Conservation (phyloP, 495 filamentous ascomycete species). For the Xylaria cubensis region DNA sequence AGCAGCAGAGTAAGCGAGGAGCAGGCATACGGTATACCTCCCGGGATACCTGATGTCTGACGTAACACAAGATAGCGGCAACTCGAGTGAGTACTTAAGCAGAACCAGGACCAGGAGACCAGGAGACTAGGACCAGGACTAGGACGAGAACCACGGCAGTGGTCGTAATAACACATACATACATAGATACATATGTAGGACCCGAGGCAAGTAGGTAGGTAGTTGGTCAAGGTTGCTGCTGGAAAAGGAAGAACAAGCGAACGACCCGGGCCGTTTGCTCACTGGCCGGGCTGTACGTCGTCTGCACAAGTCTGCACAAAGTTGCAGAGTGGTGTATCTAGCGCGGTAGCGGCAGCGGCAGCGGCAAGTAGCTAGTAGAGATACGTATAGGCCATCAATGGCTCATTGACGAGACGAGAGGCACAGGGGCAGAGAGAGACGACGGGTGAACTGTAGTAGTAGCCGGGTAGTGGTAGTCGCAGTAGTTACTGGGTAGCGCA, state of each 20-base stretch:
- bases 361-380: not conserved
- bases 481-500: not conserved
- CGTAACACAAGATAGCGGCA: conserved; percentile 26
- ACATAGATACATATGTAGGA: not conserved
- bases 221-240: not conserved
- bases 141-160: not conserved
- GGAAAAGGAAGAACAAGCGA: conserved; percentile 16
- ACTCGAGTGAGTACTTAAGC: conserved; percentile 6
- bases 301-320: too few species aligned
- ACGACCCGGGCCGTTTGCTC: conserved; percentile 5
- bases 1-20: conserved; percentile 17
- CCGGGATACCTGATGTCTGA: conserved; percentile 12
- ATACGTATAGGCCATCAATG: not conserved
- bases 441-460: not conserved
- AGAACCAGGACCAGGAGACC: not conserved
- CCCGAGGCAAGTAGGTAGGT: not conserved
- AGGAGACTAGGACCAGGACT: not conserved
- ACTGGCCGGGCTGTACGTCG: not conserved
- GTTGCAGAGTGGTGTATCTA: not conserved
- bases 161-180: conserved; percentile 10
- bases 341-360: not conserved
- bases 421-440: too few species aligned
- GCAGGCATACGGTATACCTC: conserved; percentile 8
- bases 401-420: not conserved
- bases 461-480: conserved; percentile 13